Base-by-base conservation (phyloP, 139 green algal species). In the Picochlorum costavermella region DNA sequence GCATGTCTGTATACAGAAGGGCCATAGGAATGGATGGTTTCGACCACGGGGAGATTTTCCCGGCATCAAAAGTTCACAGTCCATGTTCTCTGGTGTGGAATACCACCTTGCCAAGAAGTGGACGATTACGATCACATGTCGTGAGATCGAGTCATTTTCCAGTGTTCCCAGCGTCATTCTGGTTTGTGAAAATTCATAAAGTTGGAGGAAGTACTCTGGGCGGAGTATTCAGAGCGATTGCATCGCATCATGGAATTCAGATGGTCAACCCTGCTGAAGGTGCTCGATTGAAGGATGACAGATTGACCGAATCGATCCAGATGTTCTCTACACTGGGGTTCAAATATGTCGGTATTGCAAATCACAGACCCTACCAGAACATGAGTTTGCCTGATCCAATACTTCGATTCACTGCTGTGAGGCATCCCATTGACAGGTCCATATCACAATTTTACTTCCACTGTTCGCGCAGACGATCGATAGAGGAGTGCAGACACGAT, bases 81-180 rank as follows among this genome's bases (percentile, higher is more conserved):
- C 33, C 9, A 13, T 40, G 33, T 8, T 40, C 33, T 40, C 8
- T 40, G 33, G 33, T 0, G 33, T 40, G 33, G 33, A 40, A 40
- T 40, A 40, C 11, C 0, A 40, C 33, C 8, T 13, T 40, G 33
- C 9, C 1, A 40, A 40, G 33, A 40, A 40, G 33, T 8, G 33
- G 33, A 40, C 33, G 33, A 12, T 2, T 40, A 8, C 33, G 33
- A 40, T 40, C 33, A 40, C 33, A 40, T 40, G 33, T 8, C 11
- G 11, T 40, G 33, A 6, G 11, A 40, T 40, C 33, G 20, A 23
- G 20, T 2, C 33, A 40, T 40, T 40, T 40, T 0, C 33, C 71
- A 68, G 40, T 48, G 2, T 59, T 59, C 33, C 50, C 50, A 28
- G 10, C n/a, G 9, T 59, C 50, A 16, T 59, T 59, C 28, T 59